Evolutionary conservation across 1,284 basidiomycete species (phyloP), one percentile per base, ranked within the genome.

Genomic region (Cerrena zonata): DNA sequence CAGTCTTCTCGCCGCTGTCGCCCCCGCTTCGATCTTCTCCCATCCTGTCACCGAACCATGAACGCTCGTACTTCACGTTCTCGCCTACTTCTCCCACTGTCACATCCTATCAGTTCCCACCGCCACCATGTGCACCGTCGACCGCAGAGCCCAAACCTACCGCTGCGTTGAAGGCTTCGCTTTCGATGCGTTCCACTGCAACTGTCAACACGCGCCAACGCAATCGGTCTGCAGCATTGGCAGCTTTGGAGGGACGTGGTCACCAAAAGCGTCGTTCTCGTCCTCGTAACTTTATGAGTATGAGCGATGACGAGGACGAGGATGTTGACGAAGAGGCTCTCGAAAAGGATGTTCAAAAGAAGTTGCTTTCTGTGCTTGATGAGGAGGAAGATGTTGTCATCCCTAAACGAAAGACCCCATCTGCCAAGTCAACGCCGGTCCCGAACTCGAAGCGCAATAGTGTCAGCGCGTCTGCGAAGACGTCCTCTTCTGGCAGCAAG

Each of bases 251-350:
- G 56, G 83, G 84, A 7, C 79, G 78, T 18, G 66, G 46, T 2
- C 21, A 50, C 7, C 25, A 53, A 0, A 55, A 47, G 24, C 56
- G 44, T 26, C 56, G 41, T 21, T 48, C 41, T 47, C 51, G 67
- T 47, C 57, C 63, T 53, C 66, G 69, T 24, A 80, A 82, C 63
- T 85, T 84, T 57, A 85, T 85, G 78, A 79, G 70, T 68, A 75
- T 83, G 72, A 76, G 71, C 53, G 81, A 83, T 52, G 80, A 82
- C 56, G 80, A 82, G 36, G 67, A 65, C 22, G n/a, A n/a, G n/a
- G n/a, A n/a, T n/a, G 53, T 49, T n/a, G 51, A 50, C 4, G 56
- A 56, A 23, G 51, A 58, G 13, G 18, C 40, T 30, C 27, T 47
- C 43, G 38, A 48, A 4, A 43, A 46, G 24, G 57, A 60, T 49